Base-by-base conservation (phyloP, 495 filamentous ascomycete genomes). In the Aspergillus sclerotioniger region DNA sequence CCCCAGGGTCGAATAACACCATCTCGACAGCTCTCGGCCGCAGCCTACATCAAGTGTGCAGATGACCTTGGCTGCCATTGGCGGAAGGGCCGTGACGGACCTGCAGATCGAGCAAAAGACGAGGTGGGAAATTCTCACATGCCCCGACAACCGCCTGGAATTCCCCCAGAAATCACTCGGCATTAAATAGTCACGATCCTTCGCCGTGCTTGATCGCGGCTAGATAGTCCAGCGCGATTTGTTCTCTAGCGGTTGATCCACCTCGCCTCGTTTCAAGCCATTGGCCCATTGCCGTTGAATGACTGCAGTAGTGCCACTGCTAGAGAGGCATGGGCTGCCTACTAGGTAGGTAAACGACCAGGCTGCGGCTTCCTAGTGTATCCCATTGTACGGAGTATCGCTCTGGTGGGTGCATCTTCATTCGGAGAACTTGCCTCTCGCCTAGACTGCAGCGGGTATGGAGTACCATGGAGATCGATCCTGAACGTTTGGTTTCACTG, bases 21-120 rank as follows among this genome's bases (percentile, higher is more conserved):
- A 31, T 16, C 47, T 25, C 25, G 25, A 25, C 31, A 16, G 16
- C 16, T 16, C 47, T 16, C 47, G 47, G 47, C 25, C 31, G 47
- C 47, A 50, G 47, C 47, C 31, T 50, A 28, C 47, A 32, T 50
- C 12, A 12, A 35, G 31, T 46, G 54, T 48, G 31, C 46, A 44
- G 13, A 17, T 21, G 33, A 19, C 35, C 9, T 15, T 29, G 16
- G 9, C 1, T 39, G 32, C 32, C 3, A 56, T 56, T 56, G 54
- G 54, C 45, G 16, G 29, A 56, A 49, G 29, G 8, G 17, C 28
- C 31, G 19, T 39, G 17, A 47, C 25, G 44, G 28, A 31, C 31
- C 41, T 56, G 54, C 54, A 56, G 54, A 56, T 56, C 54, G 45
- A 37, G 46, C 32, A 56, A 25, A 20, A 37, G 54, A 56, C 15